Conservation (phyloP, 257 asterid species). For the Knoxia roxburghii region DNA sequence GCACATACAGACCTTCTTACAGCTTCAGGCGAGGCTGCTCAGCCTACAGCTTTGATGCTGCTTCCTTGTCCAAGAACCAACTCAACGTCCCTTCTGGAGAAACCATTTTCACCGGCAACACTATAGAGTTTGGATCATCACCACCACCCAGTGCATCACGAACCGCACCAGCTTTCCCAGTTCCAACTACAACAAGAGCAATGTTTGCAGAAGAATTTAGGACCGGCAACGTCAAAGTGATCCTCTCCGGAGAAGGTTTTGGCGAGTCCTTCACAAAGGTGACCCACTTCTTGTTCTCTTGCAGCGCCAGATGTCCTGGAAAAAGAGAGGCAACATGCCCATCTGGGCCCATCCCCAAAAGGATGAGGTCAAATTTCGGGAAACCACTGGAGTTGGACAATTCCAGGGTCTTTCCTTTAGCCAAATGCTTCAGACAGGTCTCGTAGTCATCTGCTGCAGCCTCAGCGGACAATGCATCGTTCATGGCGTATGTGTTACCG, state of each 20-base stretch:
- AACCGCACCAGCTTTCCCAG: slow-evolving; percentile 62
- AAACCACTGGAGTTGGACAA: slow-evolving; percentile 47
- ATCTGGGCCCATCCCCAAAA: slow-evolving; percentile 95
- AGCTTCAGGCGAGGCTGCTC: no score
- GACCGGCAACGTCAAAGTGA: slow-evolving; percentile 84
- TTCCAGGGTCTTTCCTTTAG: slow-evolving; percentile 40
- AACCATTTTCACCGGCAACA: slow-evolving; percentile 73
- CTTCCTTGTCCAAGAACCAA: slow-evolving; percentile 86
- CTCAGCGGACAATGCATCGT: slow-evolving; percentile 78
- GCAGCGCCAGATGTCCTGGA: slow-evolving; percentile 75
- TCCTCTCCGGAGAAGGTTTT: slow-evolving; percentile 89
- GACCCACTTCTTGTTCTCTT: slow-evolving; percentile 75
- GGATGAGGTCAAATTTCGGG: slow-evolving; percentile 87
- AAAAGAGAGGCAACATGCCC: slow-evolving; percentile 93
- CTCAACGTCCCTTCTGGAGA: slow-evolving; percentile 69
- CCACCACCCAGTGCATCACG: slow-evolving; percentile 46
- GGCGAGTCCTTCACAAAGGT: slow-evolving; percentile 83
- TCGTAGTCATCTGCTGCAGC: slow-evolving; percentile 95
- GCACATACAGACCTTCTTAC: no score
- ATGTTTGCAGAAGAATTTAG: slow-evolving; percentile 69
- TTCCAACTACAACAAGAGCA: slow-evolving; percentile 79
- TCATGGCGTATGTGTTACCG: slow-evolving; percentile 73
- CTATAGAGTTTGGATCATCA: slow-evolving; percentile 40
- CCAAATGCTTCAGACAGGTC: slow-evolving; percentile 68
- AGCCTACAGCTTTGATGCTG: slow-evolving; percentile 90